Base-by-base conservation (phyloP, 2,329 filamentous ascomycete genomes). In the Aspergillus costaricaensis region DNA sequence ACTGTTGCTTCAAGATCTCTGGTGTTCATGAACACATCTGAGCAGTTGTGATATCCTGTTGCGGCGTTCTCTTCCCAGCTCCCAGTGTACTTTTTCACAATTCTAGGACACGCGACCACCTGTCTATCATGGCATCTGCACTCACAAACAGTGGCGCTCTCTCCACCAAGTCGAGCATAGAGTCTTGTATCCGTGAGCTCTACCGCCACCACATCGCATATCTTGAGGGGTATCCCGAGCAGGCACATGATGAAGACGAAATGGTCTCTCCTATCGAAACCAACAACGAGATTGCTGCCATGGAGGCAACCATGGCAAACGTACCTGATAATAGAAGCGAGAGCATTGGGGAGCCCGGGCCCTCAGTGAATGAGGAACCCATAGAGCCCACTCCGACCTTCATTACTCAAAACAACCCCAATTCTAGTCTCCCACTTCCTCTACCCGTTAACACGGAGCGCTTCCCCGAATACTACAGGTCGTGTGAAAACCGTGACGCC, bases 381-480 rank as follows among this genome's bases (percentile, higher is more conserved):
- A 44, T 19, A 2, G 10, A 58, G 58, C 7, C 23, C 15, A 23
- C 17, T 50, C 17, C 4, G 30, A 51, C 19, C 44, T 2, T 21
- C 38, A 0, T n/a, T 2, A 6, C 21, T 39, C 27, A 51, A 21
- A 44, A 44, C 19, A 44, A 5, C 14, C n/a, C 12, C 2, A 10
- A 36, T 14, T 36, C 32, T 36, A 7, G 48, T 14, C 14, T n/a
- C 54, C 10, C 27, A n/a, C 41, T 25, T 36, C 23, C 25, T 56
- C 19, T 32, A 10, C 14, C 12, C 9, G 4, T 44, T 27, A 14
- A 51, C 17, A 59, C 59, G 1, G 71, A 74, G 41, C 65, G 69
- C 0, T 74, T 74, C 19, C 71, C 71, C 0, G 68, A 68, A 10
- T 74, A 72, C 51, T 58, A 69, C 43, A 64, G 68, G 23, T 58